These are phyloP conservation scores for Trematosphaeria pertusa DNA, from an alignment of 2,329 filamentous ascomycete genomes.

Conservation along the genomic window DNA sequence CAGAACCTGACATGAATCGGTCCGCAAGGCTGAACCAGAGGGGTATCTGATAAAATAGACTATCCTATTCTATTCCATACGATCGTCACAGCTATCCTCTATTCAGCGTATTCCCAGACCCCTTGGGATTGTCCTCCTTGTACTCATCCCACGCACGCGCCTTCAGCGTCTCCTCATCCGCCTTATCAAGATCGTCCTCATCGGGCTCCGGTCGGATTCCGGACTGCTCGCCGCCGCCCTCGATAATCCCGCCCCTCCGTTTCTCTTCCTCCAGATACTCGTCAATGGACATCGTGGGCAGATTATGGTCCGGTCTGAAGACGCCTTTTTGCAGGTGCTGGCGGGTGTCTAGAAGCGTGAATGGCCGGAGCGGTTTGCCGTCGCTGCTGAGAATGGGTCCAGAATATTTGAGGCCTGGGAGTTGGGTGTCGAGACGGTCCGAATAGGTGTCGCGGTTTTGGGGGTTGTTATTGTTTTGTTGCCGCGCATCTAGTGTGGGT, in stretches of 20 bases:
- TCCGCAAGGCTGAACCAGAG: too few relatives aligned
- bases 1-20: too few relatives aligned
- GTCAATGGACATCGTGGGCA: conserved; percentile 97
- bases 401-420: conserved; percentile 52
- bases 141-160: conserved; percentile 96
- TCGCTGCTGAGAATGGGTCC: conserved; percentile 78
- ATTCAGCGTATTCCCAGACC: conserved; percentile 83
- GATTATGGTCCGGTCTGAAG: conserved; percentile 87
- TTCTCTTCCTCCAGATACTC: conserved; percentile 95
- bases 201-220: conserved; percentile 74
- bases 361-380: conserved; percentile 88
- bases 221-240: conserved; percentile 83
- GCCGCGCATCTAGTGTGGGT: conserved; percentile 53
- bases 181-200: conserved; percentile 88
- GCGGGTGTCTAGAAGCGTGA: conserved; percentile 81
- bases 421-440: conserved; percentile 72
- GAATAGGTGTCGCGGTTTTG: conserved; percentile 65
- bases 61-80: too few relatives aligned
- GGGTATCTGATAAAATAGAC: too few relatives aligned
- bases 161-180: conserved; percentile 90
- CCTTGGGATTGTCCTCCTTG: conserved; percentile 85
- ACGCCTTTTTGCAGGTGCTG: conserved; percentile 80
- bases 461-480: conserved; percentile 53
- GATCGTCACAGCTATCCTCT: conserved; percentile 61
- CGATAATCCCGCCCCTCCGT: conserved; percentile 83